Evolutionary conservation across 495 filamentous ascomycete species (phyloP), one percentile per base, ranked within the genome.

Genomic region (Sabuloglossum arenarium): DNA sequence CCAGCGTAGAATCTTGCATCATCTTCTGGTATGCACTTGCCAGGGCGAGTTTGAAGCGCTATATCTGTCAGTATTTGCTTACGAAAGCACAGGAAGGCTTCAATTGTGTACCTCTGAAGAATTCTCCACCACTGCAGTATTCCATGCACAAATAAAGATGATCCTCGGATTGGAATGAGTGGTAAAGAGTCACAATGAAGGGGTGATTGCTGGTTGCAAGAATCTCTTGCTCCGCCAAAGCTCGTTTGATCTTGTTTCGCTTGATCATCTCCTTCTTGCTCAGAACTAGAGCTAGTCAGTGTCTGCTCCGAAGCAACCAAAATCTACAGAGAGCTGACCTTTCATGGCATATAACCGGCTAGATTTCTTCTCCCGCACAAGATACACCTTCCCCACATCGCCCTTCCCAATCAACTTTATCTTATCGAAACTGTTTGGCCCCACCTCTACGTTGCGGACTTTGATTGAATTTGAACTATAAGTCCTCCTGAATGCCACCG

Each of bases 251-350:
- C 77, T 98, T 98, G 70, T 98, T 98, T 31, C 91, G 82, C 74
- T 98, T 98, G 72, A 98, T 98, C 91, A 98, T 98, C 72, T 98
- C 91, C 75, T 96, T 95, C 71, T 98, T 98, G 75, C 88, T 97
- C 70, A 98, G 62, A 10, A 98, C 91, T 98, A 65, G 24, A 37
- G 37, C 46, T 57, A 29, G 55, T 66, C 57, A 39, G 57, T 65
- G 31, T 29, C 55, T n/a, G 54, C 45, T 29, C 16, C 10, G 2
- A 6, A 27, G 5, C 1, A 28, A 6, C 1, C 1, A n/a, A 29
- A 12, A 12, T 55, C 19, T 2, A 25, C 16, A 12, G 21, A 30
- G 42, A 21, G 64, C 73, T 61, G 58, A 97, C 91, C 93, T 70
- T 98, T 98, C 91, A 98, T 98, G 56, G 91, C 91, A 74, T 96